Evolutionary conservation across 2,329 filamentous ascomycete genomes (phyloP).

Genomic region (Arthrocladium fulminans): DNA sequence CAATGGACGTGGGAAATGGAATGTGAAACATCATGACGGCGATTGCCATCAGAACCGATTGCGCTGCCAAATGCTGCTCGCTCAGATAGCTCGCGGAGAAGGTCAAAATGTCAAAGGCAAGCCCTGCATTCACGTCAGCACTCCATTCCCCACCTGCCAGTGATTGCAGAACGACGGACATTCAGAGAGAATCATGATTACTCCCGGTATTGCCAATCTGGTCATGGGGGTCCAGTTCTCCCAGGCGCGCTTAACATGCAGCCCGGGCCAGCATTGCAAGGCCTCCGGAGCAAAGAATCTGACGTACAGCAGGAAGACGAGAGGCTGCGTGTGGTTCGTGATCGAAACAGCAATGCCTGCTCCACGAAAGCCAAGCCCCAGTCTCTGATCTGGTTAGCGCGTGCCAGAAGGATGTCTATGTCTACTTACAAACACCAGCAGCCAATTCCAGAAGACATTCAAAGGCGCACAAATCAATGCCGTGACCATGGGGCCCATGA

Average conservation of each 20-base stretch:
- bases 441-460: slow-evolving; percentile 63
- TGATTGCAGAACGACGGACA: slow-evolving; percentile 35
- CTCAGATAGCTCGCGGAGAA: slow-evolving; percentile 63
- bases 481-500: slow-evolving; percentile 66
- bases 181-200: slow-evolving; percentile 78
- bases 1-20: slow-evolving; percentile 74
- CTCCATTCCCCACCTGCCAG: too few relatives aligned
- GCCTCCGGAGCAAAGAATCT: slow-evolving; percentile 49
- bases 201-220: slow-evolving; percentile 65
- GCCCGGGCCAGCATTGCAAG: slow-evolving; percentile 62
- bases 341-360: slow-evolving; percentile 61
- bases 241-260: slow-evolving; percentile 52
- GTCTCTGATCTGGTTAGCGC: slow-evolving; percentile 19
- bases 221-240: slow-evolving; percentile 68
- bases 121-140: slow-evolving; percentile 17
- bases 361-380: slow-evolving; percentile 57
- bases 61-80: slow-evolving; percentile 64
- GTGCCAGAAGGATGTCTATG: neutral
- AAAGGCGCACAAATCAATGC: slow-evolving; percentile 65
- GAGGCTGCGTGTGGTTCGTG: slow-evolving; percentile 58
- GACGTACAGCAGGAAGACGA: slow-evolving; percentile 58
- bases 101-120: slow-evolving; percentile 76
- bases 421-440: slow-evolving; percentile 53
- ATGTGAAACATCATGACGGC: slow-evolving; percentile 78
- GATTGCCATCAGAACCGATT: slow-evolving; percentile 65